A percentile compares a stretch with the other conserved stretches of the same genome.
These are phyloP conservation scores for Teunomyces lycoperdinae DNA, from an alignment of 805 yeast genomes.

Conservation along the genomic window DNA sequence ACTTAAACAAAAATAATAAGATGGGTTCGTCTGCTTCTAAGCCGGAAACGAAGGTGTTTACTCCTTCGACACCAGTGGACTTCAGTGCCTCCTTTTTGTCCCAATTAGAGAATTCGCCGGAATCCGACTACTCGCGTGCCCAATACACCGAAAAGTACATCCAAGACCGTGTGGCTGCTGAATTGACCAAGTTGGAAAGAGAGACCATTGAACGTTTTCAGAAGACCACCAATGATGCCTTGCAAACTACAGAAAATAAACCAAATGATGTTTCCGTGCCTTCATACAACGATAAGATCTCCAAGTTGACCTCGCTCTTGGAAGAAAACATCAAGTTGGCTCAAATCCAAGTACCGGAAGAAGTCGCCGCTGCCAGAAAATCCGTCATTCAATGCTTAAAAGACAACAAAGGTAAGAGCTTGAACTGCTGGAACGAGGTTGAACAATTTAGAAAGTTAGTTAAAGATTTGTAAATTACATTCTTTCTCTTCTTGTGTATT, in stretches of 20 bases:
- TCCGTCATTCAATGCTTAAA: slow-evolving; percentile 59
- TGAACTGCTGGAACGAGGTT: slow-evolving; percentile 83
- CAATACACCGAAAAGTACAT: slow-evolving; percentile 66
- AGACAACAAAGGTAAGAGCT: slow-evolving; percentile 59
- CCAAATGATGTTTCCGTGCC: slow-evolving; percentile 21
- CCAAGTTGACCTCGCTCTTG: slow-evolving; percentile 31
- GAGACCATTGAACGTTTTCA: slow-evolving; percentile 53
- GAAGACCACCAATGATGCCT: slow-evolving; percentile 42
- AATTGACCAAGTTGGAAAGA: slow-evolving; percentile 51
- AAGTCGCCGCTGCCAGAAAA: slow-evolving; percentile 45
- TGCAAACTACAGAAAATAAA: slow-evolving; percentile 29
- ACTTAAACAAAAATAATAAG: neutral
- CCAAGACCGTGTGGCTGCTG: slow-evolving; percentile 61
- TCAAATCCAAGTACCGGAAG: slow-evolving; percentile 33
- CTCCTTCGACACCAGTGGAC: slow-evolving; percentile 66
- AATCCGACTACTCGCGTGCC: slow-evolving; percentile 68
- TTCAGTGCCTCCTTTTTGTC: slow-evolving; percentile 62
- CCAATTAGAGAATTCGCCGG: slow-evolving; percentile 59
- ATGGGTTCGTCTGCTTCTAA: slow-evolving; percentile 65
- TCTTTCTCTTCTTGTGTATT: neutral
- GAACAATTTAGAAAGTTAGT: slow-evolving; percentile 63
- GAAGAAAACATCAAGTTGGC: slow-evolving; percentile 33
- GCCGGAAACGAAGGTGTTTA: slow-evolving; percentile 63
- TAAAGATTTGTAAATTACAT: slow-evolving; percentile 32
- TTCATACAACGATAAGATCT: slow-evolving; percentile 40